Percentiles rank a stretch among this genome's conserved stretches.
Evolutionary conservation across 192 early-diverging fungal species (phyloP).

Genomic region (Spizellomyces punctatus): DNA sequence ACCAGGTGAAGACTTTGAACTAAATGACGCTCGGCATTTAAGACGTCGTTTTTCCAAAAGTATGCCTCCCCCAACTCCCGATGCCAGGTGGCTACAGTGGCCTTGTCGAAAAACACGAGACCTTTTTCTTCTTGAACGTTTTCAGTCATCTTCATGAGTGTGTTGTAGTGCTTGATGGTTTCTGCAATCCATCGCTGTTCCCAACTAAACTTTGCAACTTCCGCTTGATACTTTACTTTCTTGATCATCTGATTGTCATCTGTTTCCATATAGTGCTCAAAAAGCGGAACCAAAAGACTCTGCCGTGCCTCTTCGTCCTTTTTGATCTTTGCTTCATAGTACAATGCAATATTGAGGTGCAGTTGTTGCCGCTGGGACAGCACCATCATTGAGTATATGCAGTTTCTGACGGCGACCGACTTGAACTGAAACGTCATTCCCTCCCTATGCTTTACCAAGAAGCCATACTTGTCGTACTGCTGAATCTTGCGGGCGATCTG

Average conservation of each 20-base stretch:
- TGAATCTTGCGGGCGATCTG: slow-evolving; percentile 29
- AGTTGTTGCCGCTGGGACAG: slow-evolving; percentile 50
- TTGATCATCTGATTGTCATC: slow-evolving; percentile 38
- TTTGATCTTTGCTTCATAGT: slow-evolving; percentile 46
- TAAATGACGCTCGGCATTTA: slow-evolving; percentile 39
- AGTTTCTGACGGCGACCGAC: slow-evolving; percentile 52
- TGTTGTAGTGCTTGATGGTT: slow-evolving; percentile 48
- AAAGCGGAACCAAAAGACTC: slow-evolving; percentile 46
- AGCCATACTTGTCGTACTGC: slow-evolving; percentile 53
- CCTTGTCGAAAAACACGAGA: slow-evolving; percentile 21
- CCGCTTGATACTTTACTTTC: slow-evolving; percentile 45
- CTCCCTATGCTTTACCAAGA: slow-evolving; percentile 34
- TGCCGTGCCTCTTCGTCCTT: slow-evolving; percentile 34
- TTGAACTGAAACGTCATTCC: slow-evolving; percentile 43
- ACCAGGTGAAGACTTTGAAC: slow-evolving; percentile 35
- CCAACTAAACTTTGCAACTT: slow-evolving; percentile 45
- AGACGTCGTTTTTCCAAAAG: slow-evolving; percentile 33
- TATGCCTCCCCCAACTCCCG: slow-evolving; percentile 55
- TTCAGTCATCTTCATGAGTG: slow-evolving; percentile 33
- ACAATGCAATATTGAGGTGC: slow-evolving; percentile 45
- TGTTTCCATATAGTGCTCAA: slow-evolving; percentile 53
- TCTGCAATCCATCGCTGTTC: slow-evolving; percentile 44
- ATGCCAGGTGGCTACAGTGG: slow-evolving; percentile 44
- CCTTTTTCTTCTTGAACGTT: slow-evolving; percentile 17
- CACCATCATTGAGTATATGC: slow-evolving; percentile 56